These are phyloP conservation scores for Zoysia japonica DNA, from an alignment of 176 grass and related monocot species.

Conservation along the genomic window DNA sequence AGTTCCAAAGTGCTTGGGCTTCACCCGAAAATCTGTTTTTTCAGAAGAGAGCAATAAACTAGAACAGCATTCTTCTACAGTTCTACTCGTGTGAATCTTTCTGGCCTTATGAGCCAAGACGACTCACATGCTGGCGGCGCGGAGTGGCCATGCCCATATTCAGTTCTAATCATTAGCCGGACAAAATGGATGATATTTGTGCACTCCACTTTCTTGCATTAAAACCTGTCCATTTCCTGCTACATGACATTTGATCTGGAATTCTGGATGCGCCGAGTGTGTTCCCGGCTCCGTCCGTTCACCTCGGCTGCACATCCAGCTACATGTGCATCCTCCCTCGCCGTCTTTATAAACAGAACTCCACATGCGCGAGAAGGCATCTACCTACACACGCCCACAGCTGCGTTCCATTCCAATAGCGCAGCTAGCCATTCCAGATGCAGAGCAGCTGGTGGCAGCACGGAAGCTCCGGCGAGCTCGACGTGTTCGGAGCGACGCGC, in stretches of 20 bases:
- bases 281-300: neutral
- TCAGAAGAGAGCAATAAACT: no score
- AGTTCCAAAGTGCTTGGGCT: no score
- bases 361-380: neutral
- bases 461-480: constrained; percentile 52
- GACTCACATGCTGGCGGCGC: constrained; percentile 10
- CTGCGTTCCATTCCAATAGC: neutral
- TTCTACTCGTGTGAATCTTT: neutral
- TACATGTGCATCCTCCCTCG: constrained; percentile 10
- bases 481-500: constrained; percentile 47
- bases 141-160: constrained; percentile 23
- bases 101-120: neutral
- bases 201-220: constrained; percentile 18
- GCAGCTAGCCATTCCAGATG: neutral
- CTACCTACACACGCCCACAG: neutral
- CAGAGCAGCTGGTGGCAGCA: neutral
- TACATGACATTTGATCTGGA: constrained; percentile 35
- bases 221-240: constrained; percentile 28
- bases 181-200: constrained; percentile 32
- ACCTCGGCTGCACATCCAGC: neutral
- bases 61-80: no score
- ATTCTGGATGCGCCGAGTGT: constrained; percentile 15
- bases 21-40: no score
- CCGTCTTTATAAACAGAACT: constrained; percentile 27
- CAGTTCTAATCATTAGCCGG: constrained; percentile 1